phyloP scores from a whole-genome alignment of 2,329 filamentous ascomycete genomes.

The Tympanopsis confertula region DNA sequence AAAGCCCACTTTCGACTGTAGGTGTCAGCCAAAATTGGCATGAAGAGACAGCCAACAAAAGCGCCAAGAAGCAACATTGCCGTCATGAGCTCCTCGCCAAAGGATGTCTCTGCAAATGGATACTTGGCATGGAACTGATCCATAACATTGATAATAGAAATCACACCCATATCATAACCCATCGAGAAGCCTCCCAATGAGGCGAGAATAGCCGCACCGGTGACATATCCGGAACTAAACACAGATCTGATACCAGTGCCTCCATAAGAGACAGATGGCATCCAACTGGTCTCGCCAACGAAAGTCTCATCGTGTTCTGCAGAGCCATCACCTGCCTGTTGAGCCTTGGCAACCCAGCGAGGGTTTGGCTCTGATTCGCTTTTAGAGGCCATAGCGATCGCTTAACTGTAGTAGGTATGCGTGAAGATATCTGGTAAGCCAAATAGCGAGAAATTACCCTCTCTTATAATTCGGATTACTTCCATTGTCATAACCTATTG shows the following conservation, averaged over 20 bases:
- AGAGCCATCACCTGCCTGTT: no score
- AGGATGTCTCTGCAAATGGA: neutral
- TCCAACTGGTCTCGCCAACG: no score
- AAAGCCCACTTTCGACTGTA: no score
- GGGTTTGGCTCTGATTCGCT: no score
- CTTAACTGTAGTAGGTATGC: no score
- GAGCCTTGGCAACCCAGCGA: no score
- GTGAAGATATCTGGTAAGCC: no score
- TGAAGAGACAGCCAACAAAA: neutral
- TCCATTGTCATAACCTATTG: no score
- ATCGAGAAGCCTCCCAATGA: neutral
- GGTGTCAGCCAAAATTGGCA: neutral
- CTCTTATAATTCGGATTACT: no score
- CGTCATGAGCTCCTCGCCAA: neutral
- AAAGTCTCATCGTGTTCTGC: no score
- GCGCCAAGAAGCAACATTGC: neutral
- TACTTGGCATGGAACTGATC: neutral
- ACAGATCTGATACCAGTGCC: neutral
- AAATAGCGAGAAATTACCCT: no score
- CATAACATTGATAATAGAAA: neutral
- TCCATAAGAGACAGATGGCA: neutral
- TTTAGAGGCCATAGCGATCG: no score
- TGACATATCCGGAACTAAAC: neutral
- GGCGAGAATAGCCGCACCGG: neutral
- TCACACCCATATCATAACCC: neutral